These are phyloP conservation scores for Tilletia horrida DNA, from an alignment of 1,284 basidiomycete species.

Conservation along the genomic window DNA sequence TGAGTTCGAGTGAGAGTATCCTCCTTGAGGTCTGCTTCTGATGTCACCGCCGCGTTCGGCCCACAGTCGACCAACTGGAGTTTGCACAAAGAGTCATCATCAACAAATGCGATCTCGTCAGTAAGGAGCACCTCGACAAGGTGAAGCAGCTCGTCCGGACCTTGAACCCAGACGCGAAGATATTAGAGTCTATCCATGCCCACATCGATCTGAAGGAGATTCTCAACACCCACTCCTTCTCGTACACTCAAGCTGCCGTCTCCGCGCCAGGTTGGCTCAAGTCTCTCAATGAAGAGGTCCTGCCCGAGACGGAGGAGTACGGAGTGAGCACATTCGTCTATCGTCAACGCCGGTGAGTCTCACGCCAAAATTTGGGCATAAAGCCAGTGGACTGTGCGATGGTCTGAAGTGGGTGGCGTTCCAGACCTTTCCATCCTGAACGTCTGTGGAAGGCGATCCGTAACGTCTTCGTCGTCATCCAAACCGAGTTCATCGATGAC, in stretches of 20 bases:
- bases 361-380: background rate
- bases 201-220: slow-evolving; percentile 56
- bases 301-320: slow-evolving; percentile 58
- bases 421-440: slow-evolving; percentile 58
- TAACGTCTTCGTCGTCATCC: slow-evolving; percentile 57
- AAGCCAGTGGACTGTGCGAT: too few species aligned
- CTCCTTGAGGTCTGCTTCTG: too few species aligned
- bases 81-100: slow-evolving; percentile 59
- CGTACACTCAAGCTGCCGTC: slow-evolving; percentile 57
- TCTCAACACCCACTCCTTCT: slow-evolving; percentile 54
- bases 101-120: slow-evolving; percentile 58
- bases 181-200: slow-evolving; percentile 54
- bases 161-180: slow-evolving; percentile 57
- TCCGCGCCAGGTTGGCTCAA: slow-evolving; percentile 58
- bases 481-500: slow-evolving; percentile 54
- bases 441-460: slow-evolving; percentile 58
- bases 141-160: slow-evolving; percentile 54
- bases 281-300: slow-evolving; percentile 56
- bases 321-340: slow-evolving; percentile 47
- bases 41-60: background rate
- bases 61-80: slow-evolving; percentile 53
- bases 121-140: slow-evolving; percentile 45
- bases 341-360: slow-evolving; percentile 26
- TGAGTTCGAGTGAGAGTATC: too few species aligned
- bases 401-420: too few species aligned